Conservation (phyloP, 2,329 filamentous ascomycete genomes). For the Herpotrichia juniperi region DNA sequence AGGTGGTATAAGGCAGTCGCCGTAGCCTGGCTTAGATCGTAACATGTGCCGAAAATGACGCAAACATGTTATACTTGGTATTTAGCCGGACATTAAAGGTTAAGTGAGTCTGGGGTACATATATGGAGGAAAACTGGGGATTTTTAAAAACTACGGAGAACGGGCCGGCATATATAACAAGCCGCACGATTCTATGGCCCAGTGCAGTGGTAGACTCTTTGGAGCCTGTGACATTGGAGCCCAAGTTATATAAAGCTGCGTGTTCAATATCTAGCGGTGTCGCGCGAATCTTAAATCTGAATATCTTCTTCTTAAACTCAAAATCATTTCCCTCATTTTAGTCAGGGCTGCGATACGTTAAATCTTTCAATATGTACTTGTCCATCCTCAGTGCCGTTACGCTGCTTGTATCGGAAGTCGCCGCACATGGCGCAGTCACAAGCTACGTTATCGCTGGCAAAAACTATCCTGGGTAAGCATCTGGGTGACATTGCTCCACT, state of each 20-base stretch:
- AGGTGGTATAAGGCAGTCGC: too few relatives aligned
- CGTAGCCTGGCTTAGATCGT: not conserved
- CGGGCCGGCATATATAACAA: not conserved
- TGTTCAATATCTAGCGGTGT: not conserved
- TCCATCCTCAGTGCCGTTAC: not conserved
- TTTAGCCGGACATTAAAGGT: not conserved
- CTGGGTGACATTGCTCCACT: not conserved
- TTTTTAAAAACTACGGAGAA: not conserved
- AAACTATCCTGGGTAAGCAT: not conserved
- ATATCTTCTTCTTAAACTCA: not conserved
- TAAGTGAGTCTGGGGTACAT: not conserved
- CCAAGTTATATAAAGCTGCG: not conserved
- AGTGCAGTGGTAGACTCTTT: not conserved
- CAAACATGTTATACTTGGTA: not conserved
- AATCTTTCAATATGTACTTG: not conserved
- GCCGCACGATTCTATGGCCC: not conserved
- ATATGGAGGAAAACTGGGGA: not conserved
- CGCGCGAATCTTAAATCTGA: not conserved
- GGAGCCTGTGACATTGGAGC: not conserved
- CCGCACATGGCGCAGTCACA: not conserved
- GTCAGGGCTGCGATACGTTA: not conserved
- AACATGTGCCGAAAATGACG: not conserved
- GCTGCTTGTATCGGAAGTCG: not conserved
- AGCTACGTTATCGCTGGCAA: slow-evolving; percentile 1
- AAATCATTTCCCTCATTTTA: not conserved